A percentile compares a stretch with the other conserved stretches of the same genome.
phyloP scores from a whole-genome alignment of 192 early-diverging fungal genomes.

The Backusella liffmaniae region DNA sequence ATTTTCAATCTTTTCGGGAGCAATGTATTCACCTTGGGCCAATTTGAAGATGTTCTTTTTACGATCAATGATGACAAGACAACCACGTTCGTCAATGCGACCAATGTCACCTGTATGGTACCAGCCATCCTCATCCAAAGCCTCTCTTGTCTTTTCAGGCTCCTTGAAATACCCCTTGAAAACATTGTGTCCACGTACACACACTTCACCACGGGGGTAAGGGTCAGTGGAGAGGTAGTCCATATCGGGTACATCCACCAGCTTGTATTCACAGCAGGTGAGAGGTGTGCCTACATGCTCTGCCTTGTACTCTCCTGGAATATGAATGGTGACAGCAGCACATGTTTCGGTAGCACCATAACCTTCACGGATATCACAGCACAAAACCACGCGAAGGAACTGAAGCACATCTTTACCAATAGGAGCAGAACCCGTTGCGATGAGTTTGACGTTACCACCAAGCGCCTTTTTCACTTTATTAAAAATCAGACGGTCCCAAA shows the following conservation, averaged over 20 bases:
- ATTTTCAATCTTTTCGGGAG: constrained; percentile 90
- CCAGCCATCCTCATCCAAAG: constrained; percentile 84
- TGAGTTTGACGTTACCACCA: constrained; percentile 71
- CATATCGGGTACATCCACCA: constrained; percentile 88
- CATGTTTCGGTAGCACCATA: constrained; percentile 52
- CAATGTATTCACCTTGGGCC: constrained; percentile 65
- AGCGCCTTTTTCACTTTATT: constrained; percentile 76
- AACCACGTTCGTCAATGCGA: constrained; percentile 40
- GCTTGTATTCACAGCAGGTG: constrained; percentile 69
- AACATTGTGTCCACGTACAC: constrained; percentile 67
- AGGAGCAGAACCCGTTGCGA: constrained; percentile 73
- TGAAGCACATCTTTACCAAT: constrained; percentile 63
- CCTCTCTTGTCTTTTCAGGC: constrained; percentile 74
- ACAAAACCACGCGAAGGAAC: constrained; percentile 67
- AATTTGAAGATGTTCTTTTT: constrained; percentile 85
- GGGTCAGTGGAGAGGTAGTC: constrained; percentile 76
- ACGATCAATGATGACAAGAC: constrained; percentile 82
- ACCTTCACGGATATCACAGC: constrained; percentile 60
- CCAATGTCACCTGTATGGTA: constrained; percentile 65
- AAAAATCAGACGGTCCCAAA: constrained; percentile 91
- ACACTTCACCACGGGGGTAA: constrained; percentile 86
- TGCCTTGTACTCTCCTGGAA: constrained; percentile 51
- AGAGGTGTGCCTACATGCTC: constrained; percentile 71
- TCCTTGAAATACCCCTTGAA: constrained; percentile 89
- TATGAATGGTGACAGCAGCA: constrained; percentile 33